Evolutionary conservation across 768 basidiomycete species (phyloP).

Genomic region (Asterophora lycoperdoides): DNA sequence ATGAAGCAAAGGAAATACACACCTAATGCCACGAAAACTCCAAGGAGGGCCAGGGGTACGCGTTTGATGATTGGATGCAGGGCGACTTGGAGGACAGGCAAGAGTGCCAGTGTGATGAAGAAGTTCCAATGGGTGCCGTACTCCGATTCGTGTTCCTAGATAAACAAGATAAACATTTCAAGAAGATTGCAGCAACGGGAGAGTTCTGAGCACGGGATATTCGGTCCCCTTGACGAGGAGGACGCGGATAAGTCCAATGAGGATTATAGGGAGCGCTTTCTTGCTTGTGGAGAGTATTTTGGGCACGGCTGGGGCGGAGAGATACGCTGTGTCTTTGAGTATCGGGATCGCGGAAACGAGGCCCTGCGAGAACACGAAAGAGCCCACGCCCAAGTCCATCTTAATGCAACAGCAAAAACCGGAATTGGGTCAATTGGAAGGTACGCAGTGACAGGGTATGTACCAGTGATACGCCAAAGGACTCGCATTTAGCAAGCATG

Average conservation of each 20-base stretch:
- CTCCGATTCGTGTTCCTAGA: constrained; percentile 88
- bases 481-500: constrained; percentile 85
- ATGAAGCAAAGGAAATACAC: constrained; percentile 17
- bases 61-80: constrained; percentile 62
- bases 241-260: constrained; percentile 74
- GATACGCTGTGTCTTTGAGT: constrained; percentile 55
- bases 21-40: constrained; percentile 57
- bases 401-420: constrained; percentile 28
- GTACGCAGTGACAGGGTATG: constrained; percentile 12
- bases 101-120: constrained; percentile 84
- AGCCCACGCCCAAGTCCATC: constrained; percentile 99
- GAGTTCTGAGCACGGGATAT: constrained; percentile 68
- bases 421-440: no score
- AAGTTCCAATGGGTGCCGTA: constrained; percentile 99
- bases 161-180: background rate
- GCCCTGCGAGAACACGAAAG: constrained; percentile 96
- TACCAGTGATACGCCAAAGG: constrained; percentile 93
- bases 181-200: background rate
- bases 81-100: constrained; percentile 69
- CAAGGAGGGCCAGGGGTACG: constrained; percentile 60
- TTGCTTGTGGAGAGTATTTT: constrained; percentile 50
- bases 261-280: constrained; percentile 64
- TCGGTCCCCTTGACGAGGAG: constrained; percentile 87
- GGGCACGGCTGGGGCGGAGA: constrained; percentile 42
- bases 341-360: constrained; percentile 84